Base-by-base conservation (phyloP, 2,329 filamentous ascomycete genomes). In the Hypocrella siamensis region DNA sequence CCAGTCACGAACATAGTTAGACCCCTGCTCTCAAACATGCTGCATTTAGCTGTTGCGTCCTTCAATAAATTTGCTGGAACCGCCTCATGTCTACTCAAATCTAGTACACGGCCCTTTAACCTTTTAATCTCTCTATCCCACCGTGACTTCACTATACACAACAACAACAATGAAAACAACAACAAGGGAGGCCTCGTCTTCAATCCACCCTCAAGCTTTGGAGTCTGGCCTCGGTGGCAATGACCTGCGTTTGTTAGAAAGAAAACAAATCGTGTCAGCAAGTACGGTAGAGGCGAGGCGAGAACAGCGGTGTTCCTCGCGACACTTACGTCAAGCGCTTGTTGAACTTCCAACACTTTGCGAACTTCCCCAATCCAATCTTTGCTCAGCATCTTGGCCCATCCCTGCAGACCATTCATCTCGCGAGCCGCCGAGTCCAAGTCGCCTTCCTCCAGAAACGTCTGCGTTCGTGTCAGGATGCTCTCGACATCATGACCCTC, bases 351-450 rank as follows among this genome's bases (percentile, higher is more conserved):
- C 48, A 98, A 64, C 41, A 93, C 83, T 60, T 85, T 80, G 52
- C 90, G 75, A 39, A 85, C 81, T 65, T 98, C 90, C 32, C 68
- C 70, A 43, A 98, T 59, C 90, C 90, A 98, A 56, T 98, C 90
- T 48, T 80, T 76, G 57, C 83, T 92, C 50, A 98, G 60, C 26
- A 86, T 88, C 67, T 90, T 93, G 30, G 88, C 86, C 90, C 90
- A 98, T 17, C 90, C 90, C 38, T 79, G 70, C 29, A 98, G 65
- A 2, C 76, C 73, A 52, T 96, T 98, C 79, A 98, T 90, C 61
- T 98, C 90, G 41, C 90, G 69, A 11, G 90, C 86, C 3, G 90
- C 90, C 32, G 70, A 77, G 54, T 98, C 90, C 35, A 98, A 59
- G 48, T 94, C 78, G 16, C 90, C 90, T 59, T 96, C 84, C 60